Percentiles rank a stretch among this genome's conserved stretches.
Evolutionary conservation across 139 green algal species (phyloP).

Genomic region (Coelastrella sp.): DNA sequence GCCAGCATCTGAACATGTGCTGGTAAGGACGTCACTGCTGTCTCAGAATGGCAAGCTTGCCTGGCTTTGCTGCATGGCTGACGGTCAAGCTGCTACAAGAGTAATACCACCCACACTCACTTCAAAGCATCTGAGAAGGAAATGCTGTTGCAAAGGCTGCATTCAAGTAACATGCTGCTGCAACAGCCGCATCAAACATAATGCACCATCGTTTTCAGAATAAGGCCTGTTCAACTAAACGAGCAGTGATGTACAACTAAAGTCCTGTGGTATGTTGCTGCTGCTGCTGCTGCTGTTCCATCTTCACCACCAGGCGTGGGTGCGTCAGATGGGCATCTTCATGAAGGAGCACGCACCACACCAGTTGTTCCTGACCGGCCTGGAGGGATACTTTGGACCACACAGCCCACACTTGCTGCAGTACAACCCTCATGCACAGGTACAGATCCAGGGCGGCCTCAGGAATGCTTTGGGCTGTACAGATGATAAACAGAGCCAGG

Average conservation of each 20-base stretch:
- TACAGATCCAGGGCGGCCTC: neutral
- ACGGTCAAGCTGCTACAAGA: too few species aligned
- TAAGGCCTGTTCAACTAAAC: too few species aligned
- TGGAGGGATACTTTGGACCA: constrained; percentile 22
- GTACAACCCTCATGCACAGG: constrained; percentile 29
- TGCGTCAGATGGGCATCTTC: constrained; percentile 30
- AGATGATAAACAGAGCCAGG: neutral
- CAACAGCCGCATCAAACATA: neutral
- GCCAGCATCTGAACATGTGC: neutral
- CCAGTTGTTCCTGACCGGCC: constrained; percentile 24
- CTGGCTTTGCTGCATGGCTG: too few species aligned
- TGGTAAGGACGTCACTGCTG: neutral
- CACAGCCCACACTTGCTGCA: constrained; percentile 28
- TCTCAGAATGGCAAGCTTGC: too few species aligned
- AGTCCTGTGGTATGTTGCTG: neutral
- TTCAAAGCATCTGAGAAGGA: too few species aligned
- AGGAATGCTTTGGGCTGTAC: neutral
- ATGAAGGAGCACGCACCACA: constrained; percentile 6
- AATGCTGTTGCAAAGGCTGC: too few species aligned
- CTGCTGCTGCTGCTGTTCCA: neutral
- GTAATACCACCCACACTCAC: too few species aligned
- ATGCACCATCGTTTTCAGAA: too few species aligned
- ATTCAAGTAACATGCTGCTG: neutral
- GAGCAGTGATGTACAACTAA: too few species aligned
- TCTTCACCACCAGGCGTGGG: neutral